Evolutionary conservation across 1,284 basidiomycete genomes (phyloP).

Genomic region (Anthracocystis panici-leucophaei): DNA sequence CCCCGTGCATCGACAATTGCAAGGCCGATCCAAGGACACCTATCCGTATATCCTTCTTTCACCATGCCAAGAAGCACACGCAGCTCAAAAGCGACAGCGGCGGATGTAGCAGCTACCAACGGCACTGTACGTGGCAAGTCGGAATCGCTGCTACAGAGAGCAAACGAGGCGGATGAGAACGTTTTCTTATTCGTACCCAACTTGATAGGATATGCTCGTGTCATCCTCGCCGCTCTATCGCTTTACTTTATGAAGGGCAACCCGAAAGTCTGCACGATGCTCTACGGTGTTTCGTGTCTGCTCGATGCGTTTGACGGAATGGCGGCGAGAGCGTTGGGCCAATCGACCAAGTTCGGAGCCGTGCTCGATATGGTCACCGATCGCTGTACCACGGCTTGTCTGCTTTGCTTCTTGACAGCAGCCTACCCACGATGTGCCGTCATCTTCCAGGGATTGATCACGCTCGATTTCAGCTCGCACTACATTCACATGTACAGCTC

Average conservation of each 20-base stretch:
- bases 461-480: conserved; percentile 96
- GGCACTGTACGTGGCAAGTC: conserved; percentile 27
- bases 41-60: neutral
- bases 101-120: conserved; percentile 33
- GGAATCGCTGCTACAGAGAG: conserved; percentile 37
- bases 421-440: conserved; percentile 86
- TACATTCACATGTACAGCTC: conserved; percentile 99
- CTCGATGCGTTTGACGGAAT: conserved; percentile 96
- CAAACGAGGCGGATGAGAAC: conserved; percentile 61
- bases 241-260: conserved; percentile 86
- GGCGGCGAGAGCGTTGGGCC: conserved; percentile 87
- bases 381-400: conserved; percentile 91
- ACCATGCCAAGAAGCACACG: conserved; percentile 45
- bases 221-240: conserved; percentile 89
- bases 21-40: too few relatives aligned
- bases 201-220: conserved; percentile 90
- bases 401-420: conserved; percentile 91
- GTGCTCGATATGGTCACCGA: conserved; percentile 99
- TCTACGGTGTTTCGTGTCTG: conserved; percentile 92
- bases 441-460: conserved; percentile 92
- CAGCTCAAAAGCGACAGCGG: conserved; percentile 38
- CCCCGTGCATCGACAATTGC: too few relatives aligned
- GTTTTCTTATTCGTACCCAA: conserved; percentile 87
- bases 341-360: conserved; percentile 94
- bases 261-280: conserved; percentile 89